These are phyloP conservation scores for Gigaspora rosea DNA, from an alignment of 192 early-diverging fungal genomes.

Conservation along the genomic window DNA sequence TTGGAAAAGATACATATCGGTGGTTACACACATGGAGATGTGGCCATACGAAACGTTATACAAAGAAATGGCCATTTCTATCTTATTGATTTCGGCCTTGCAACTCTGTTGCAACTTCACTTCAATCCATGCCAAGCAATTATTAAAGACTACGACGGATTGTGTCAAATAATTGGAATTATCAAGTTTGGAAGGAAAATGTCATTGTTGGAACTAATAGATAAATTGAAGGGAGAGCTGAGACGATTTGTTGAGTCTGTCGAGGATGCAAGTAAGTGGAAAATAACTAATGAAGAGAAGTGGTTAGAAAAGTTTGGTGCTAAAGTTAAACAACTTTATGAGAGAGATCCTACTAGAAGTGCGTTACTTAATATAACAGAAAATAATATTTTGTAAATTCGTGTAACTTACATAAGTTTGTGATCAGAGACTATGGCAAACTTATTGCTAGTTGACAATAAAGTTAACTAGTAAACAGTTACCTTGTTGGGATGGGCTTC, in stretches of 20 bases:
- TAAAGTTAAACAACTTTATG: too few species aligned
- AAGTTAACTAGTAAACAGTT: too few species aligned
- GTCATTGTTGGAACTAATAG: background rate
- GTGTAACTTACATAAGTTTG: too few species aligned
- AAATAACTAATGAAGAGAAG: too few species aligned
- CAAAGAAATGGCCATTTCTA: background rate
- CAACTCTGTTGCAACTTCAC: conserved; percentile 10
- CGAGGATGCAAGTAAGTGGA: background rate
- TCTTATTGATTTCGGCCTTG: background rate
- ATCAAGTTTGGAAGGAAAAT: conserved; percentile 17
- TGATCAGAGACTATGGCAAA: too few species aligned
- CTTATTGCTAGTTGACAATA: too few species aligned
- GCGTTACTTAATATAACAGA: too few species aligned
- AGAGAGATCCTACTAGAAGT: too few species aligned
- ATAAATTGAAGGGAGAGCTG: conserved; percentile 1
- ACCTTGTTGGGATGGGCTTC: too few species aligned
- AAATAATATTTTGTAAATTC: too few species aligned
- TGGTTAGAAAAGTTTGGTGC: too few species aligned
- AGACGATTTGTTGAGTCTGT: background rate
- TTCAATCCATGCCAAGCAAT: background rate
- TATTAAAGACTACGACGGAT: background rate
- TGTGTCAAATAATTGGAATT: conserved; percentile 20
- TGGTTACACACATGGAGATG: background rate
- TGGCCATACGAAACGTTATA: background rate
- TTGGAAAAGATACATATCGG: background rate